phyloP scores from a whole-genome alignment of 139 green algal genomes.

The Chlorella sp. region DNA sequence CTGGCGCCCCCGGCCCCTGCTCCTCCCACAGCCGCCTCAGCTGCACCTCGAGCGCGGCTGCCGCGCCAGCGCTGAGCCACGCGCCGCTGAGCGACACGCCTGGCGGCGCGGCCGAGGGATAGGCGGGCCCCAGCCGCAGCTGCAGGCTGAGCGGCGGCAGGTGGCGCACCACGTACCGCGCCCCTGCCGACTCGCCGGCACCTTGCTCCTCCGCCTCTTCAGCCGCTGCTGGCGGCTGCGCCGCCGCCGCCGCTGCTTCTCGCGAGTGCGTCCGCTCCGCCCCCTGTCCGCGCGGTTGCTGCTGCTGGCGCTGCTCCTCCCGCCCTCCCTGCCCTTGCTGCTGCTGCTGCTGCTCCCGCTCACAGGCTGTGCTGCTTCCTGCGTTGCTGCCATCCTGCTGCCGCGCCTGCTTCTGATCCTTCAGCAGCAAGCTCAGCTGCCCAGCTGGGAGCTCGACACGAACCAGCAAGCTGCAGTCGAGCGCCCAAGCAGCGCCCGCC shows the following conservation, averaged over 20 bases:
- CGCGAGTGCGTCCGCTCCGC: background rate
- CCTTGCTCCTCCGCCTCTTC: no score
- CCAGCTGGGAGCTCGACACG: constrained; percentile 36
- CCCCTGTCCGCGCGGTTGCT: background rate
- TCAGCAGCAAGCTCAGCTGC: constrained; percentile 36
- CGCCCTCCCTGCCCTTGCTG: background rate
- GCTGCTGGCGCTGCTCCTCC: background rate
- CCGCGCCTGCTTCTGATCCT: constrained; percentile 11
- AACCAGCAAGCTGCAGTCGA: constrained; percentile 29
- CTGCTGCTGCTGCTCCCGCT: constrained; percentile 3
- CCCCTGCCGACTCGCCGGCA: background rate
- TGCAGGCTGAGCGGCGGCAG: constrained; percentile 52
- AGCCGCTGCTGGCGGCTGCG: background rate
- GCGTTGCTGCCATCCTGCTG: background rate
- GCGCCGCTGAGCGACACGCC: constrained; percentile 24
- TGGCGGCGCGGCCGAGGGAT: constrained; percentile 41
- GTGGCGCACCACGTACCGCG: constrained; percentile 10
- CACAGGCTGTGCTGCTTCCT: background rate
- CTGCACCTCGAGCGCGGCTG: background rate
- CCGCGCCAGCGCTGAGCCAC: constrained; percentile 41
- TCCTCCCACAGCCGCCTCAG: constrained; percentile 45
- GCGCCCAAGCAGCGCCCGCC: background rate
- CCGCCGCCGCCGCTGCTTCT: background rate
- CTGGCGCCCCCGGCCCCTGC: constrained; percentile 38
- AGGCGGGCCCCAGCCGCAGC: constrained; percentile 36